Base-by-base conservation (phyloP, 768 basidiomycete species). In the Kwoniella dejecticola region DNA sequence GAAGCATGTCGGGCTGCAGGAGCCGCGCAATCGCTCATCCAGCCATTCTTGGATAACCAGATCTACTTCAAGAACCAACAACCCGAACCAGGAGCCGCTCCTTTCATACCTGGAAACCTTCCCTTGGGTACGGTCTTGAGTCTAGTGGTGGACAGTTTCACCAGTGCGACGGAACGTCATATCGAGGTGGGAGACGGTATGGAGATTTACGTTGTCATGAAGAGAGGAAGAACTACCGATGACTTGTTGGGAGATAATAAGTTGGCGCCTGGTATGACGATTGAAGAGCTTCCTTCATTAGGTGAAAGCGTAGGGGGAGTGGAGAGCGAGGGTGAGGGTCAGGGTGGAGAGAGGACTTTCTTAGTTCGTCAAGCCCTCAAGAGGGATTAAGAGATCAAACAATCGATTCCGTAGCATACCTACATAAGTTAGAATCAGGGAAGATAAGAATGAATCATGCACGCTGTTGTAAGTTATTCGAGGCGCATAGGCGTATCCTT, bases 11-110 rank as follows among this genome's bases (percentile, higher is more conserved):
- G 96, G 64, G 94, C 94, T 38, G 93, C 94, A 48, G 96, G 96
- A 50, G 89, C 94, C 15, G 95, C 94, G n/a, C 89, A 91, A 77
- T 85, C 87, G 48, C 85, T 99, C 23, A 86, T 99, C 6, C 96
- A 99, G 74, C 96, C 96, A 1, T 96, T 99, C 86, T 82, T 99
- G 70, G 96, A 99, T 81, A 97, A 96, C 80, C 94, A 98, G 86
- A 95, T 98, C 75, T 95, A 96, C 85, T 95, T 93, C 83, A 93
- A 90, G 85, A 99, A 99, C 79, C 94, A 97, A 79, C 83, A 81
- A 33, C 83, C 89, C 52, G 87, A 86, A 52, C 83, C 85, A 8
- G 89, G 88, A 42, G 84, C 84, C 33, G 82, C 85, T 42, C 88
- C 90, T 72, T 72, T 72, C 61, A 69, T 76, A 24, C 91, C 95